Evolutionary conservation across 2,329 filamentous ascomycete genomes (phyloP).

Genomic region (Neofusicoccum sp.): DNA sequence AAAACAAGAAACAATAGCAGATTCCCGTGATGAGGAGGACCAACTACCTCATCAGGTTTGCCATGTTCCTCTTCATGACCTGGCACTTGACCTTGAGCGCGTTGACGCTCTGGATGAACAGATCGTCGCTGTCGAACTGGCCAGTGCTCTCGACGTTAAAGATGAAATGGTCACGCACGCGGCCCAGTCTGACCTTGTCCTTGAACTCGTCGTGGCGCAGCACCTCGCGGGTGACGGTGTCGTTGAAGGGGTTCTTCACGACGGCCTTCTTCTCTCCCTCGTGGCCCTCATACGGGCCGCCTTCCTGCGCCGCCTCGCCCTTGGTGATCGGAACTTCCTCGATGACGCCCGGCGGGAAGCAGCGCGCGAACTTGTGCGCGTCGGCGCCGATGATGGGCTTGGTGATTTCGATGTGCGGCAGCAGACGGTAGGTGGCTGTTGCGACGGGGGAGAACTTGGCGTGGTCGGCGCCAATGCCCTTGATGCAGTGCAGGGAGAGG

Average conservation of each 20-base stretch:
- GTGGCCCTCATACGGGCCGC: constrained; percentile 70
- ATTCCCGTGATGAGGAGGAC: background rate
- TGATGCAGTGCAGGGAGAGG: constrained; percentile 89
- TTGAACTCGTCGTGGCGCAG: constrained; percentile 91
- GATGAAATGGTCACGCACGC: constrained; percentile 94
- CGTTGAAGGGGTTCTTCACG: constrained; percentile 84
- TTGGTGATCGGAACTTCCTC: constrained; percentile 71
- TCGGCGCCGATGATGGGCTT: constrained; percentile 83
- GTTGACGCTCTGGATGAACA: constrained; percentile 89
- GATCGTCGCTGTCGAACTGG: constrained; percentile 89
- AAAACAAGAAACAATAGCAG: background rate
- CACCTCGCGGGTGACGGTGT: constrained; percentile 93
- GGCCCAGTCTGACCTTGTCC: constrained; percentile 90
- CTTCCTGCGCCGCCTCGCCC: constrained; percentile 62
- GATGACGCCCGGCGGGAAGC: constrained; percentile 90
- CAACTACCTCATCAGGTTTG: constrained; percentile 37
- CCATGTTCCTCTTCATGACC: constrained; percentile 70
- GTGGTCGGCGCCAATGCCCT: constrained; percentile 91
- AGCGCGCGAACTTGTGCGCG: constrained; percentile 84
- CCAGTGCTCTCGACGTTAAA: constrained; percentile 94
- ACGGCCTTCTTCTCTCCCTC: constrained; percentile 85
- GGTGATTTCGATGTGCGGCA: constrained; percentile 84
- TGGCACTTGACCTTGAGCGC: constrained; percentile 83
- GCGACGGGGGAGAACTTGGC: constrained; percentile 97
- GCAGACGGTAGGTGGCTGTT: constrained; percentile 86